Conservation (phyloP, 768 basidiomycete genomes). For the Serendipita indica region DNA sequence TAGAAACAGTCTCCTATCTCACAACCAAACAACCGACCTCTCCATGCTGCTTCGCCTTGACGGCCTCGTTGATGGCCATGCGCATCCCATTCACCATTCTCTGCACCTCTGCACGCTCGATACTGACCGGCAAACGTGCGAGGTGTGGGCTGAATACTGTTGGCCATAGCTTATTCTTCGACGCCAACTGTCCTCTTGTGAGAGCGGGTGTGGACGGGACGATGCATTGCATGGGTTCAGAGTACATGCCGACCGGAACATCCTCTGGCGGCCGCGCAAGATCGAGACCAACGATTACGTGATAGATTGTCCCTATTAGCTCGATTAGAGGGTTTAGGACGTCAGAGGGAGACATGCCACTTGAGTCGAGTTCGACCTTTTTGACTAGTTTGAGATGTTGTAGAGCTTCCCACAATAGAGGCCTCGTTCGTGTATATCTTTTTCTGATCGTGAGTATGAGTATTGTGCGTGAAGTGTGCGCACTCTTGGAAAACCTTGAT, state of each 20-base stretch:
- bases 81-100: constrained; percentile 44
- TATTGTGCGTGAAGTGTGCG: constrained; percentile 10
- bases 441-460: neutral
- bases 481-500: constrained; percentile 53
- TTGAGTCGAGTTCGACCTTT: neutral
- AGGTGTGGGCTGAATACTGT: constrained; percentile 52
- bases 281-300: constrained; percentile 13
- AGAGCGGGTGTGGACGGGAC: constrained; percentile 59
- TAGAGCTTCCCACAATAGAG: constrained; percentile 46
- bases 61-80: constrained; percentile 35
- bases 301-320: neutral
- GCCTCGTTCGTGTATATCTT: constrained; percentile 54
- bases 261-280: constrained; percentile 38
- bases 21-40: constrained; percentile 36
- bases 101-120: constrained; percentile 44
- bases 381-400: constrained; percentile 63
- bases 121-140: constrained; percentile 39
- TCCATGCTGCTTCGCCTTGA: constrained; percentile 29
- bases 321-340: neutral
- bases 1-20: neutral
- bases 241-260: constrained; percentile 32
- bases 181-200: constrained; percentile 44
- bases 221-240: constrained; percentile 31
- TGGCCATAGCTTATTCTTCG: constrained; percentile 77
- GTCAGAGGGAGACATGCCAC: neutral